phyloP scores from a whole-genome alignment of 73 alveolate species.

The Stentor roeselii region DNA sequence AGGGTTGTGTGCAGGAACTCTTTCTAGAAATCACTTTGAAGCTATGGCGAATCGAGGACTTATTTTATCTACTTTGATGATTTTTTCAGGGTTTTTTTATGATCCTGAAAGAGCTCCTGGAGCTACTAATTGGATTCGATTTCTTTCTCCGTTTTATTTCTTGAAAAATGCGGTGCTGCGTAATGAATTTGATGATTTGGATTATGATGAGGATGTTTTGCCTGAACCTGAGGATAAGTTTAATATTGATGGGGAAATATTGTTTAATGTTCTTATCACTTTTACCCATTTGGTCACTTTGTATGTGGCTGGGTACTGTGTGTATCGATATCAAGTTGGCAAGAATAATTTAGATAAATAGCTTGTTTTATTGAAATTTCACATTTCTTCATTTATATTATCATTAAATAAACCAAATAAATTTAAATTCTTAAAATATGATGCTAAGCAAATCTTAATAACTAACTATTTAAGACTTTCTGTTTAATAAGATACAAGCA shows the following conservation, averaged over 20 bases:
- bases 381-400: too few relatives aligned
- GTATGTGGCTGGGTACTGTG: too few relatives aligned
- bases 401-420: too few relatives aligned
- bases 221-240: not conserved
- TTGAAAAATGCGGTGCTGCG: not conserved
- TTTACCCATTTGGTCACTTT: too few relatives aligned
- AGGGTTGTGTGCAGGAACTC: constrained; percentile 3
- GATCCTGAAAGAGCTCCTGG: not conserved
- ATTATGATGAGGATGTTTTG: not conserved
- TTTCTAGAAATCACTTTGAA: not conserved
- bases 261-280: not conserved
- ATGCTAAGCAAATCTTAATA: too few relatives aligned
- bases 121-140: not conserved
- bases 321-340: too few relatives aligned
- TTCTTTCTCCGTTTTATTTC: not conserved
- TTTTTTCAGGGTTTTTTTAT: not conserved
- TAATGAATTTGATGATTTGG: not conserved
- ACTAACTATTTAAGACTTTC: too few relatives aligned
- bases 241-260: not conserved
- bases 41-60: not conserved
- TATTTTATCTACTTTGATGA: not conserved
- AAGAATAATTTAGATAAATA: too few relatives aligned
- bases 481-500: too few relatives aligned
- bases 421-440: too few relatives aligned
- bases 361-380: too few relatives aligned